These are phyloP conservation scores for Xylaria sp. DNA, from an alignment of 2,329 filamentous ascomycete genomes.

Conservation along the genomic window DNA sequence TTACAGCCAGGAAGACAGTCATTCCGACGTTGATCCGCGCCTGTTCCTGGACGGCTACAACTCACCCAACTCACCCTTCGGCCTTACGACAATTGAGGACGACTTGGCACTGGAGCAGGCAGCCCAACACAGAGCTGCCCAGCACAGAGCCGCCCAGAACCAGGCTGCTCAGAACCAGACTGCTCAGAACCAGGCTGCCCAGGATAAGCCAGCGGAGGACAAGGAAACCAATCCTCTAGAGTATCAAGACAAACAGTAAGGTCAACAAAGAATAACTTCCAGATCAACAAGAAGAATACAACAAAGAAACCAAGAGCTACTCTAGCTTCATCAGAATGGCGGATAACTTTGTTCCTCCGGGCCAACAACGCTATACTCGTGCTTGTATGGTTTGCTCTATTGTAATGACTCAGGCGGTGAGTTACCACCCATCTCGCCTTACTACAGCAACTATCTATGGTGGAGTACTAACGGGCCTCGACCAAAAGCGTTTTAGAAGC, in stretches of 20 bases:
- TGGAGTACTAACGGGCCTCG: slow-evolving; percentile 3
- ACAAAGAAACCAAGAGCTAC: not conserved
- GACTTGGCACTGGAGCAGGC: too few relatives aligned
- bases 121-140: too few relatives aligned
- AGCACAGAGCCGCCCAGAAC: too few relatives aligned
- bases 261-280: too few relatives aligned
- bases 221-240: slow-evolving; percentile 2
- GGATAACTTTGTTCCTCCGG: slow-evolving; percentile 75
- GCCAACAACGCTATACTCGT: slow-evolving; percentile 85
- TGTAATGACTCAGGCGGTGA: slow-evolving; percentile 82
- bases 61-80: too few relatives aligned
- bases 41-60: too few relatives aligned
- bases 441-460: not conserved
- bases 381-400: slow-evolving; percentile 99
- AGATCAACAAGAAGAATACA: not conserved
- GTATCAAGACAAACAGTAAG: not conserved
- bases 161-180: too few relatives aligned
- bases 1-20: too few relatives aligned
- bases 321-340: slow-evolving; percentile 51
- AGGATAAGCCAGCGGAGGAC: not conserved
- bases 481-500: slow-evolving; percentile 78
- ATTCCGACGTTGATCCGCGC: too few relatives aligned
- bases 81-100: too few relatives aligned
- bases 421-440: slow-evolving; percentile 45
- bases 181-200: too few relatives aligned